These are phyloP conservation scores for Penicillium desertorum DNA, from an alignment of 495 filamentous ascomycete species.

Conservation along the genomic window DNA sequence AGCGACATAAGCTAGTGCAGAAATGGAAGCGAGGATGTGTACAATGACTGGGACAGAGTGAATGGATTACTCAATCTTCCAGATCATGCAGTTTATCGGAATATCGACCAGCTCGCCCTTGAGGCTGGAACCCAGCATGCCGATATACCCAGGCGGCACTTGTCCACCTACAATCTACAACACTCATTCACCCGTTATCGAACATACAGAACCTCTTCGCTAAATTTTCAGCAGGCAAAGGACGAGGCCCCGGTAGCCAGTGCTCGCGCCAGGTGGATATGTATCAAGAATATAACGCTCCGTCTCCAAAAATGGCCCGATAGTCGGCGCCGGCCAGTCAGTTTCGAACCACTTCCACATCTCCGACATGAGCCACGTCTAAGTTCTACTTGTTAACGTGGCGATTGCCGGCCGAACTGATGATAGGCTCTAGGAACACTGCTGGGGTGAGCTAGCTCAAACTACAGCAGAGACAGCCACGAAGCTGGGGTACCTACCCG, in stretches of 20 bases:
- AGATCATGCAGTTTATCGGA: slow-evolving; percentile 50
- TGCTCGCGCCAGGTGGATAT: slow-evolving; percentile 59
- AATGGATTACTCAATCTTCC: slow-evolving; percentile 51
- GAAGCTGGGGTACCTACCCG: slow-evolving; percentile 58
- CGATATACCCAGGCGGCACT: slow-evolving; percentile 55
- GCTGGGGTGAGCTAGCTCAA: slow-evolving; percentile 63
- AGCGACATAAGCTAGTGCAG: slow-evolving; percentile 46
- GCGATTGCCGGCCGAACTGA: slow-evolving; percentile 50
- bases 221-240: slow-evolving; percentile 28
- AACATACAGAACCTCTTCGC: neutral
- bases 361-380: slow-evolving; percentile 62
- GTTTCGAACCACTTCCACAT: slow-evolving; percentile 71
- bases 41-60: slow-evolving; percentile 53
- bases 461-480: slow-evolving; percentile 57
- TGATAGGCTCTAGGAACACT: slow-evolving; percentile 65
- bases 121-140: slow-evolving; percentile 36
- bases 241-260: slow-evolving; percentile 64
- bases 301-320: slow-evolving; percentile 57
- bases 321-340: slow-evolving; percentile 57
- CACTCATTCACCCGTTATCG: neutral
- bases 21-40: slow-evolving; percentile 49
- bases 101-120: slow-evolving; percentile 56
- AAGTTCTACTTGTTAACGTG: slow-evolving; percentile 62
- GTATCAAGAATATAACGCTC: slow-evolving; percentile 53
- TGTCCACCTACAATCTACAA: slow-evolving; percentile 77